Evolutionary conservation across 148 eudicot genomes (phyloP).

Genomic region (Diospyros kaki): DNA sequence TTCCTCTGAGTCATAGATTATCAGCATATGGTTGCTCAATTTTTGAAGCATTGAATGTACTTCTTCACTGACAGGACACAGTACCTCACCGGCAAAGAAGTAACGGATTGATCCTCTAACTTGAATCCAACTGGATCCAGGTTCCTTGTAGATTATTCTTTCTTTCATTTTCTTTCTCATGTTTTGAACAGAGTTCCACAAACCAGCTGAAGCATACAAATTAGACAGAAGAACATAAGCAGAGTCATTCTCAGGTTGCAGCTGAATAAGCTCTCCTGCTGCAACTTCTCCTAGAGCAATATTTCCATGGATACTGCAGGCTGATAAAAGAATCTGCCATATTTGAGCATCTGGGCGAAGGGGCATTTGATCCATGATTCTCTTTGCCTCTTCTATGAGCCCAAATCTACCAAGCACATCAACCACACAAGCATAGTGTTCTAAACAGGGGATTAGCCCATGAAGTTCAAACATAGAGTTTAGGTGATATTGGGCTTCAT

Average conservation of each 20-base stretch:
- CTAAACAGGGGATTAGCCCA: slow-evolving; percentile 47
- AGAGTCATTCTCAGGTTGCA: slow-evolving; percentile 61
- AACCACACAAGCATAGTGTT: slow-evolving; percentile 54
- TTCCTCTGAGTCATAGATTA: slow-evolving; percentile 18
- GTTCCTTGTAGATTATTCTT: slow-evolving; percentile 38
- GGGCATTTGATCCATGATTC: slow-evolving; percentile 48
- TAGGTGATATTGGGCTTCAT: slow-evolving; percentile 42
- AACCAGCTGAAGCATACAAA: slow-evolving; percentile 41
- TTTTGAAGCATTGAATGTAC: slow-evolving; percentile 26
- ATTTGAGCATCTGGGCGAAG: slow-evolving; percentile 50
- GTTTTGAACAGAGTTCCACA: slow-evolving; percentile 42
- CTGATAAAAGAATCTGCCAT: slow-evolving; percentile 59
- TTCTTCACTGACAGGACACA: slow-evolving; percentile 33
- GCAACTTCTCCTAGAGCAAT: slow-evolving; percentile 46
- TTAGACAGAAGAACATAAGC: slow-evolving; percentile 49
- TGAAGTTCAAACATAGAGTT: slow-evolving; percentile 44
- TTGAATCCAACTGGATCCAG: slow-evolving; percentile 59
- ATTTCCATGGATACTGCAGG: slow-evolving; percentile 37
- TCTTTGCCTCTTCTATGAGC: slow-evolving; percentile 46
- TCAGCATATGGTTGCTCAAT: slow-evolving; percentile 34
- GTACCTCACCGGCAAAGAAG: slow-evolving; percentile 44
- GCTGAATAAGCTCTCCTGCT: slow-evolving; percentile 39
- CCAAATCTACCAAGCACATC: slow-evolving; percentile 58
- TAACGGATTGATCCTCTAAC: slow-evolving; percentile 35
- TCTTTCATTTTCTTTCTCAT: slow-evolving; percentile 49